phyloP scores from a whole-genome alignment of 2,329 filamentous ascomycete species.

The Xylaria sp. region DNA sequence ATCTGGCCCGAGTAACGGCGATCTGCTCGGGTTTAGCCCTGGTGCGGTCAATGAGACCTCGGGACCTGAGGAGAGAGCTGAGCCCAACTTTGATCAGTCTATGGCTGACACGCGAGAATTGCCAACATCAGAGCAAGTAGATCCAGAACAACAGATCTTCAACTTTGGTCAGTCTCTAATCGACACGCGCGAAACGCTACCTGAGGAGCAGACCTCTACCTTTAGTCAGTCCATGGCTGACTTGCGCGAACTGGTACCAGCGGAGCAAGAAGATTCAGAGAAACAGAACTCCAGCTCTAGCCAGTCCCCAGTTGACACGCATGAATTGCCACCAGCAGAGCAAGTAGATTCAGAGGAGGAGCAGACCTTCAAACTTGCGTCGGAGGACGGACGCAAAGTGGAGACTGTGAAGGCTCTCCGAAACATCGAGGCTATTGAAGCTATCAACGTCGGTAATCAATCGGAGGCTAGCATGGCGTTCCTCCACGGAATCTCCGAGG shows the following conservation, averaged over 20 bases:
- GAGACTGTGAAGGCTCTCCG: constrained; percentile 21
- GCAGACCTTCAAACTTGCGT: not conserved
- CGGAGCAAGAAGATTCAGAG: no score
- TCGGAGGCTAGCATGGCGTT: constrained; percentile 29
- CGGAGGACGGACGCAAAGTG: not conserved
- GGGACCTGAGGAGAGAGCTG: not conserved
- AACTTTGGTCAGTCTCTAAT: no score
- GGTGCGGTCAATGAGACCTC: not conserved
- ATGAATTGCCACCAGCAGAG: not conserved
- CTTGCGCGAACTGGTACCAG: no score
- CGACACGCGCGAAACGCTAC: no score
- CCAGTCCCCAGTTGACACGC: no score
- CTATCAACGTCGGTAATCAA: constrained; percentile 7
- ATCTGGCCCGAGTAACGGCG: constrained; percentile 5
- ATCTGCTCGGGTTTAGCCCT: constrained; percentile 27
- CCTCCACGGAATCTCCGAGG: not conserved
- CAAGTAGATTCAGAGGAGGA: not conserved
- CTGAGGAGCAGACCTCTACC: not conserved
- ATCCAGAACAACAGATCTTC: not conserved
- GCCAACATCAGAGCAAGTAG: not conserved
- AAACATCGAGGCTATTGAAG: constrained; percentile 28
- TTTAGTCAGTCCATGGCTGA: no score
- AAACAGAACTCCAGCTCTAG: no score
- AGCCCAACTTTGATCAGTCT: no score
- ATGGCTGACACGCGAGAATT: no score